Conservation (phyloP, 1,284 basidiomycete genomes). For the Puccinia brachypodii region DNA sequence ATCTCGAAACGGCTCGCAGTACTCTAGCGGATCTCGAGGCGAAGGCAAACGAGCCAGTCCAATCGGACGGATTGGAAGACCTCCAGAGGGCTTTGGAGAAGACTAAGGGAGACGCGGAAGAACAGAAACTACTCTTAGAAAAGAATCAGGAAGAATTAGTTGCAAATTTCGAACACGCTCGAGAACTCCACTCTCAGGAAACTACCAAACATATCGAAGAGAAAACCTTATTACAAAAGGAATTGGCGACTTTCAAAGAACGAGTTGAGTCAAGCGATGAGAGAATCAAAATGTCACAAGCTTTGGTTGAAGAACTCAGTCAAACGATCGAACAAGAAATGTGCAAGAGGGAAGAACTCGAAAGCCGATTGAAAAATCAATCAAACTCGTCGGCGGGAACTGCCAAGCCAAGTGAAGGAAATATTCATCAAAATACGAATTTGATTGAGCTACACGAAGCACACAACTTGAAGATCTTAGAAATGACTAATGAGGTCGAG, state of each 20-base stretch:
- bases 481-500: constrained; percentile 26
- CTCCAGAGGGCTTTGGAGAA: constrained; percentile 21
- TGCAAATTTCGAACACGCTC: constrained; percentile 29
- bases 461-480: constrained; percentile 37
- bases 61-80: constrained; percentile 17
- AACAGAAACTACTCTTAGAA: not conserved
- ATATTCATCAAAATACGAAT: constrained; percentile 1
- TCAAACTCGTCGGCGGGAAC: not conserved
- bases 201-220: constrained; percentile 41
- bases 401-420: not conserved
- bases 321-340: constrained; percentile 39
- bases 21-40: not conserved
- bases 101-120: not conserved
- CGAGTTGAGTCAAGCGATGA: constrained; percentile 7
- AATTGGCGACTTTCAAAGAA: constrained; percentile 17
- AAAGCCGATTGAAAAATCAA: constrained; percentile 15
- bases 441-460: constrained; percentile 40
- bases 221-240: constrained; percentile 34
- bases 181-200: constrained; percentile 27
- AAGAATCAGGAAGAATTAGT: constrained; percentile 11
- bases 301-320: constrained; percentile 26
- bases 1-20: not conserved
- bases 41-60: constrained; percentile 8
- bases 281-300: constrained; percentile 17
- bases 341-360: constrained; percentile 21